A percentile compares a stretch with the other conserved stretches of the same genome.
These are phyloP conservation scores for Xerocomus subilludens DNA, from an alignment of 1,284 basidiomycete genomes.

Conservation along the genomic window DNA sequence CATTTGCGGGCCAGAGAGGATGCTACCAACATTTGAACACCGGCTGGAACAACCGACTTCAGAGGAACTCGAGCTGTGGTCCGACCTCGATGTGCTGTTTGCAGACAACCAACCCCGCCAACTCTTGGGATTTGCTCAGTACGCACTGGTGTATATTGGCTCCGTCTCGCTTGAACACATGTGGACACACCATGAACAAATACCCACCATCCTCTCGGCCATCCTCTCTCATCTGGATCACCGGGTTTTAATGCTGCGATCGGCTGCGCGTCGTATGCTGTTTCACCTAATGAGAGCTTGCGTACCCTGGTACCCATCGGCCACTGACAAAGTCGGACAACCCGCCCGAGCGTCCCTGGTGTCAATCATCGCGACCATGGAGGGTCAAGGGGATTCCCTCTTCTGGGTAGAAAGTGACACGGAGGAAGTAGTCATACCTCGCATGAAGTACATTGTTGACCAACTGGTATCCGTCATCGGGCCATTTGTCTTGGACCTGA, in stretches of 20 bases:
- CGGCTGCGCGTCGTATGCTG: constrained; percentile 77
- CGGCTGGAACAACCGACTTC: constrained; percentile 74
- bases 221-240: constrained; percentile 89
- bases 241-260: constrained; percentile 73
- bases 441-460: constrained; percentile 77
- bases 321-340: constrained; percentile 65
- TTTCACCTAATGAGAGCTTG: constrained; percentile 86
- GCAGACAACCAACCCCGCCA: constrained; percentile 74
- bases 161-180: constrained; percentile 84
- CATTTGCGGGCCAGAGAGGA: constrained; percentile 85
- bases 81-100: constrained; percentile 78
- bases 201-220: constrained; percentile 84
- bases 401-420: constrained; percentile 83
- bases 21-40: constrained; percentile 81
- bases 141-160: constrained; percentile 87
- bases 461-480: constrained; percentile 76
- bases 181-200: constrained; percentile 76
- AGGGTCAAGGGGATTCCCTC: constrained; percentile 66
- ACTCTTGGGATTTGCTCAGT: constrained; percentile 82
- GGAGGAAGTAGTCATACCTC: constrained; percentile 63
- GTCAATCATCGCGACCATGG: constrained; percentile 65
- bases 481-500: constrained; percentile 74
- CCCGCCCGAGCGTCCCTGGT: constrained; percentile 64
- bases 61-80: constrained; percentile 78
- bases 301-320: constrained; percentile 76